A percentile compares a stretch with the other conserved stretches of the same genome.
Evolutionary conservation across 1,139 yeast species (phyloP).

Genomic region (Saccharomycopsis hybrid): DNA sequence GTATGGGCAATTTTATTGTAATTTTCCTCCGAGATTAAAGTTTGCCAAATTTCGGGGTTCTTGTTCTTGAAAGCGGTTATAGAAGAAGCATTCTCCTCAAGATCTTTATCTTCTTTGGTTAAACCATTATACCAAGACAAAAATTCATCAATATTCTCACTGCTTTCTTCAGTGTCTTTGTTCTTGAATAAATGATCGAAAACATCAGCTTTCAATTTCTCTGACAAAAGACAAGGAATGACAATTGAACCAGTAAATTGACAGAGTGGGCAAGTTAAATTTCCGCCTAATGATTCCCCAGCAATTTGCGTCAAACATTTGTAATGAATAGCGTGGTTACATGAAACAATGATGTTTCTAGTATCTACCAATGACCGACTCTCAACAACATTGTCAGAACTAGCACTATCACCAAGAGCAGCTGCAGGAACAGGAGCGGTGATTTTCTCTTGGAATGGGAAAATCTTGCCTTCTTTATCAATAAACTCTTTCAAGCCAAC

Average conservation of each 20-base stretch:
- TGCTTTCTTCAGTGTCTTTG: constrained; percentile 16
- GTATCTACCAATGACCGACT: constrained; percentile 13
- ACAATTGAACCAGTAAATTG: constrained; percentile 15
- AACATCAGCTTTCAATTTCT: constrained; percentile 14
- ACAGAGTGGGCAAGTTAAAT: constrained; percentile 3
- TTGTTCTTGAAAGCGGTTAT: too few species aligned
- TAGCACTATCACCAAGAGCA: too few species aligned
- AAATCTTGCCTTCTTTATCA: background rate
- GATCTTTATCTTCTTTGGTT: too few species aligned
- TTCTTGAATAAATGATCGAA: constrained; percentile 2
- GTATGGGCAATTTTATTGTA: too few species aligned
- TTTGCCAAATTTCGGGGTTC: too few species aligned
- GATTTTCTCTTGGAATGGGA: background rate
- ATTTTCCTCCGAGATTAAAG: too few species aligned
- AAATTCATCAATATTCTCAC: constrained; percentile 20
- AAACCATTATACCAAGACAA: too few species aligned
- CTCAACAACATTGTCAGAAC: too few species aligned
- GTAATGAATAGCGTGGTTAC: constrained; percentile 67
- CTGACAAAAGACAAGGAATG: constrained; percentile 20
- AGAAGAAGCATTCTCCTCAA: too few species aligned
- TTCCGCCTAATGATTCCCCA: background rate
- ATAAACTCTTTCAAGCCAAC: constrained; percentile 29
- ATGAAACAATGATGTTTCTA: constrained; percentile 44
- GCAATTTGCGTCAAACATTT: constrained; percentile 37
- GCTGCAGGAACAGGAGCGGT: too few species aligned